Conservation (phyloP, 2,329 filamentous ascomycete genomes). For the Bimuria novae-zelandiae region DNA sequence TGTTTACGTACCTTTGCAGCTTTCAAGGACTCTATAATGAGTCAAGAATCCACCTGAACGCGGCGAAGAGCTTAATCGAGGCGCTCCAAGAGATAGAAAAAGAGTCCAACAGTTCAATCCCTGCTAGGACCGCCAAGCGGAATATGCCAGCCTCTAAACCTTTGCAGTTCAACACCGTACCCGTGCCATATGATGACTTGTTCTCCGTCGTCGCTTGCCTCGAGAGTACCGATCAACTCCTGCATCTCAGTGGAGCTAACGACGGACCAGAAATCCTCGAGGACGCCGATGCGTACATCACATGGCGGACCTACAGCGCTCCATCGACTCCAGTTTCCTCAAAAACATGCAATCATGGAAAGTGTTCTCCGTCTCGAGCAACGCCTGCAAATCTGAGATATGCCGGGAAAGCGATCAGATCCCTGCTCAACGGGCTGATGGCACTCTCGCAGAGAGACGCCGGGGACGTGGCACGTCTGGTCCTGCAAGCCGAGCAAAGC, state of each 20-base stretch:
- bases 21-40: slow-evolving; percentile 4
- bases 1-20: slow-evolving; percentile 2
- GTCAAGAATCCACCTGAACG: background rate
- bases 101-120: background rate
- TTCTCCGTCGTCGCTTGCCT: slow-evolving; percentile 3
- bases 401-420: slow-evolving; percentile 2
- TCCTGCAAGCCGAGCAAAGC: slow-evolving; percentile 2
- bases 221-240: background rate
- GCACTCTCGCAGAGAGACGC: slow-evolving; percentile 2
- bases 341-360: background rate
- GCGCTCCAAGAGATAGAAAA: background rate
- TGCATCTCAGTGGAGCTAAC: background rate
- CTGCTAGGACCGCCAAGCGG: background rate
- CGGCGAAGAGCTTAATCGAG: slow-evolving; percentile 1
- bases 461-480: background rate
- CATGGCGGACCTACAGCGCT: slow-evolving; percentile 5
- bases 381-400: background rate
- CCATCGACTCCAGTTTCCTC: background rate
- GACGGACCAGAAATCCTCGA: background rate
- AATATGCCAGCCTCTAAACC: background rate
- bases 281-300: slow-evolving; percentile 1
- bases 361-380: slow-evolving; percentile 2
- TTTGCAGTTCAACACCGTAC: background rate
- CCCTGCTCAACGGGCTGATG: slow-evolving; percentile 5
- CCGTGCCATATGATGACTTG: slow-evolving; percentile 2